These are phyloP conservation scores for Picochlorum sp. DNA, from an alignment of 139 green algal species.

Conservation along the genomic window DNA sequence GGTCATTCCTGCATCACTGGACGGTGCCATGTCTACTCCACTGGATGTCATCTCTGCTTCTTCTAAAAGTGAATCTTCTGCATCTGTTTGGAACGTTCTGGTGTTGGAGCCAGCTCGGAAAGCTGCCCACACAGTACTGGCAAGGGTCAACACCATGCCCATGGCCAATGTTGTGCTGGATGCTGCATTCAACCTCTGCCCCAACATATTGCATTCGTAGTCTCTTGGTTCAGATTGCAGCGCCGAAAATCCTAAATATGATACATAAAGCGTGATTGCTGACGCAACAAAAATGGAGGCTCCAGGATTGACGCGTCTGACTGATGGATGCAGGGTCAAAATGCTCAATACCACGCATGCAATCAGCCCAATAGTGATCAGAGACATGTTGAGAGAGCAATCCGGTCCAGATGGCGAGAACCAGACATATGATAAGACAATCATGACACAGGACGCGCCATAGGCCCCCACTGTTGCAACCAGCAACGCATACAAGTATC, in stretches of 20 bases:
- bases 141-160: constrained; percentile 76
- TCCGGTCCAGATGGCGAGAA: constrained; percentile 71
- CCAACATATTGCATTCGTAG: constrained; percentile 89
- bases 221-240: constrained; percentile 74
- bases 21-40: constrained; percentile 52
- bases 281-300: constrained; percentile 79
- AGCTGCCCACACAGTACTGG: constrained; percentile 77
- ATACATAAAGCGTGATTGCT: constrained; percentile 75
- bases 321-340: constrained; percentile 49
- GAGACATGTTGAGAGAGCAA: constrained; percentile 82
- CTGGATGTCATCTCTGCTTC: constrained; percentile 52
- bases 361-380: constrained; percentile 73
- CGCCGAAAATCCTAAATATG: constrained; percentile 83
- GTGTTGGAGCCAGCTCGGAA: constrained; percentile 84
- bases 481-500: constrained; percentile 78
- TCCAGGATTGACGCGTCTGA: constrained; percentile 13
- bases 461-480: constrained; percentile 63
- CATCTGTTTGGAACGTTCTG: constrained; percentile 44
- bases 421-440: constrained; percentile 71
- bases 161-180: constrained; percentile 64
- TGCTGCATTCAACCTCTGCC: constrained; percentile 52
- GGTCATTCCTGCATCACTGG: neutral
- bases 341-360: constrained; percentile 52
- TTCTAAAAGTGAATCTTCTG: constrained; percentile 13
- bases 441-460: constrained; percentile 39